Evolutionary conservation across 2,329 filamentous ascomycete species (phyloP), one percentile per base, ranked within the genome.

Genomic region (Cladosporium sp.): DNA sequence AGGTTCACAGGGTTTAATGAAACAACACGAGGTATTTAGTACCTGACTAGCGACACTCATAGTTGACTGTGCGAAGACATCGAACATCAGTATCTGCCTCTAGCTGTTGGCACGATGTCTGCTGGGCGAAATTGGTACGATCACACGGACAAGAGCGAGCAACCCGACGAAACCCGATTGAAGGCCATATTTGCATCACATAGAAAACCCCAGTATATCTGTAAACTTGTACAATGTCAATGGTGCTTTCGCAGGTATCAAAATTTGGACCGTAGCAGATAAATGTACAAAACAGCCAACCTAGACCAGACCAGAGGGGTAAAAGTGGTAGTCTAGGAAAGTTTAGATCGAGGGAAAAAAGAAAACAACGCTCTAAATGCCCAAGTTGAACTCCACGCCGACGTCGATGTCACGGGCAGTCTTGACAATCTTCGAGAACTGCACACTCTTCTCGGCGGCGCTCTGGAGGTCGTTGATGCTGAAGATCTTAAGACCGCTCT

Each of bases 391-490:
- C 83, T 96, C 92, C 74, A 98, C 94, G 75, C 93, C 94, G 71
- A 98, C 94, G 76, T 98, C 95, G 76, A 97, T 97, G 74, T 97
- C 93, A 75, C 94, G 91, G 75, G 95, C 91, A 89, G 97, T 91
- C 89, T 98, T 98, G 76, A 99, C 95, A 72, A 99, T 91, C 88
- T 97, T 98, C 75, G 93, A 97, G 81, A 99, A 94, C 82, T 99
- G 94, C 70, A 99, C 95, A 32, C 93, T 91, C 87, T 96, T 98
- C 88, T 98, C 95, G 70, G 95, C 95, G 49, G 95, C 95, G 78
- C 83, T 95, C 84, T 99, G 95, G 75, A 99, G 88, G 83, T 99
- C 95, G 78, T 98, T 94, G 69, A 99, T 98, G 76, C 92, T 96
- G 87, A 99, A 99, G 82, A 99, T 99, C 90, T 99, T 99, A 77